Evolutionary conservation across 208 protist genomes (phyloP), one percentile per base, ranked within the genome.

Genomic region (Porcisia hertigi): DNA sequence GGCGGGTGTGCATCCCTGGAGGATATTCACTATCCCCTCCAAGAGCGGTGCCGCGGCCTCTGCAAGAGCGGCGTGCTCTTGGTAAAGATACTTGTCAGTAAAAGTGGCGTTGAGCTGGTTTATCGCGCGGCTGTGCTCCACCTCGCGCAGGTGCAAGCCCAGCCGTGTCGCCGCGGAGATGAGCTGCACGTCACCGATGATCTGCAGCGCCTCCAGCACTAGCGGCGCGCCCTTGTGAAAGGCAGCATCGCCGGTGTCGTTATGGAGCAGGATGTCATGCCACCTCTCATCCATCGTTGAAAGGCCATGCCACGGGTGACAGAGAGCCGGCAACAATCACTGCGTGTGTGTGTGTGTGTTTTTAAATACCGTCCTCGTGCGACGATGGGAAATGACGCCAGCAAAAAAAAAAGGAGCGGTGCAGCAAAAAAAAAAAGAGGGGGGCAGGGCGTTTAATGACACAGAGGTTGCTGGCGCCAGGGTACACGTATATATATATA

Each of bases 211-310:
- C 60, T 93, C 83, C 2, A 90, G 49, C 9, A 94, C 45, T 25
- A 92, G 73, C 20, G 90, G 90, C 1, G 90, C 90, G 16, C 82
- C 90, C 18, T 77, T 80, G 72, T 77, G 81, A 55, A 92, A 93
- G 63, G 74, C 81, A 0, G 43, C 73, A 74, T 94, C 90, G 41
- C 88, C 92, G 34, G 87, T 82, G 71, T 96, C 92, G 53, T 89
- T 77, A 52, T 88, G 77, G 39, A 96, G 81, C 11, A 91, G 49
- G 18, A 96, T 80, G 43, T 93, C 88, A 75, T 93, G 89, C 84
- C 84, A 92, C 79, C 86, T 63, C 25, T 79, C 69, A 78, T 85
- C 75, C 73, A 84, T 85, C 6, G 0, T 43, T 4, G 55, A 57
- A n/a, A 41, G 63, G 23, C 30, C 30, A 30, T 30, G 30, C 30